These are phyloP conservation scores for Solanum sejunctum DNA, from an alignment of 257 asterid species.

Conservation along the genomic window DNA sequence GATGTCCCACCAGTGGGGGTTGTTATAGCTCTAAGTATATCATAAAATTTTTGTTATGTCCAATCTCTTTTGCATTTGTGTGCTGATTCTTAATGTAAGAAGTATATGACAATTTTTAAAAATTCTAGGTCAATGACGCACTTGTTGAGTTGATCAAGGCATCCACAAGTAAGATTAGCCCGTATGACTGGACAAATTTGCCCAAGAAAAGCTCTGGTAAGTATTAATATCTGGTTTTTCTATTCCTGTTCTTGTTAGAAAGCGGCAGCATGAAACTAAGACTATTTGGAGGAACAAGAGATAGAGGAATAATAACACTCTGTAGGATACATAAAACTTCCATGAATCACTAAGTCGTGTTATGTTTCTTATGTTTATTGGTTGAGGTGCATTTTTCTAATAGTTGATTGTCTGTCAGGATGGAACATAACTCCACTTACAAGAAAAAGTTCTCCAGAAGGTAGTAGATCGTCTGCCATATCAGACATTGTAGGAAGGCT, in stretches of 20 bases:
- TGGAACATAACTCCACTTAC: slow-evolving; percentile 24
- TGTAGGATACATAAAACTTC: neutral
- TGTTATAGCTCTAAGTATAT: neutral
- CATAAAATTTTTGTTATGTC: neutral
- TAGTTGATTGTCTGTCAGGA: slow-evolving; percentile 21
- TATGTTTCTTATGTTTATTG: neutral
- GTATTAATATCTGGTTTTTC: slow-evolving; percentile 1
- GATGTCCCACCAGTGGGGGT: no score
- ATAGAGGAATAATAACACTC: neutral
- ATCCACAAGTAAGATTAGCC: slow-evolving; percentile 30
- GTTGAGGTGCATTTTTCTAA: neutral
- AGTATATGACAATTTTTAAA: neutral
- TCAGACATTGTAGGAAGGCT: slow-evolving; percentile 38
- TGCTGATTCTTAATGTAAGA: neutral
- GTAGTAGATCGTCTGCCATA: slow-evolving; percentile 29
- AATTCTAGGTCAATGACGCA: slow-evolving; percentile 67
- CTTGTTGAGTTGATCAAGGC: slow-evolving; percentile 69
- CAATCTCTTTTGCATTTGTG: neutral
- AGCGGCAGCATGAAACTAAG: neutral
- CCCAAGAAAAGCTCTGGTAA: slow-evolving; percentile 54
- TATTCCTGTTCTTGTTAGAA: neutral
- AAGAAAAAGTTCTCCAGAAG: slow-evolving; percentile 17
- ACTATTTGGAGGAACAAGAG: neutral
- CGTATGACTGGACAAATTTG: slow-evolving; percentile 78
- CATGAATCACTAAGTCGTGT: neutral